Evolutionary conservation across 2,329 filamentous ascomycete species (phyloP).

Genomic region (Zymoseptoria tritici): DNA sequence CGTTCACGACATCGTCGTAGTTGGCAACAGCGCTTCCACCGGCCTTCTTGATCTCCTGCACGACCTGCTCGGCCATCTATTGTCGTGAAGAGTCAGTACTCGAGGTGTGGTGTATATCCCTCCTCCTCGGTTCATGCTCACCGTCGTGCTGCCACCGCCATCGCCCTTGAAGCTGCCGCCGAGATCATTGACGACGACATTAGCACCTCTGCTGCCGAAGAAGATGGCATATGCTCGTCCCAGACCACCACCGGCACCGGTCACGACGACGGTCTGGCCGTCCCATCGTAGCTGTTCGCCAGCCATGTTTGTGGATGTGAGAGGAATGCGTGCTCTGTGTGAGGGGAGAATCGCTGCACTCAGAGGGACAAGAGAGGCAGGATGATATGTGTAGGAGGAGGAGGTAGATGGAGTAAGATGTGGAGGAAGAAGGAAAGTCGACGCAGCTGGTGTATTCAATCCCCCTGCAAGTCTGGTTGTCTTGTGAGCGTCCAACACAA

Average conservation of each 20-base stretch:
- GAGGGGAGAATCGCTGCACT: neutral
- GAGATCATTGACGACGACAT: constrained; percentile 93
- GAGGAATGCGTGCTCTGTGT: neutral
- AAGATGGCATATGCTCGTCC: constrained; percentile 80
- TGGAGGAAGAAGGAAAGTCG: constrained; percentile 1
- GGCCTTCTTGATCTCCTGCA: constrained; percentile 73
- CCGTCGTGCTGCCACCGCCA: constrained; percentile 66
- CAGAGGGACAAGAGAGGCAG: neutral
- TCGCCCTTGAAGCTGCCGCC: constrained; percentile 91
- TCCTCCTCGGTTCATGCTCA: neutral
- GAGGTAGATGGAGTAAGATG: constrained; percentile 4
- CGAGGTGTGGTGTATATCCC: neutral
- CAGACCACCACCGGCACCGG: constrained; percentile 74
- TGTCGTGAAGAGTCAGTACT: constrained; percentile 6
- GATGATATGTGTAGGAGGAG: neutral
- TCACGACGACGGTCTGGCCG: constrained; percentile 82
- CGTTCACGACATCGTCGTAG: constrained; percentile 90
- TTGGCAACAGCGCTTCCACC: constrained; percentile 96
- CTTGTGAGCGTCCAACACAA: neutral
- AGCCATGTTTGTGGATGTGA: constrained; percentile 38
- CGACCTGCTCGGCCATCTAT: constrained; percentile 74
- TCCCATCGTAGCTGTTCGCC: constrained; percentile 70
- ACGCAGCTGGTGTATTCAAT: neutral
- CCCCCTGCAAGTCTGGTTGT: neutral
- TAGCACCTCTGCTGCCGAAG: constrained; percentile 86